These are phyloP conservation scores for Strobilomyces echinocephalus DNA, from an alignment of 768 basidiomycete species.

Conservation along the genomic window DNA sequence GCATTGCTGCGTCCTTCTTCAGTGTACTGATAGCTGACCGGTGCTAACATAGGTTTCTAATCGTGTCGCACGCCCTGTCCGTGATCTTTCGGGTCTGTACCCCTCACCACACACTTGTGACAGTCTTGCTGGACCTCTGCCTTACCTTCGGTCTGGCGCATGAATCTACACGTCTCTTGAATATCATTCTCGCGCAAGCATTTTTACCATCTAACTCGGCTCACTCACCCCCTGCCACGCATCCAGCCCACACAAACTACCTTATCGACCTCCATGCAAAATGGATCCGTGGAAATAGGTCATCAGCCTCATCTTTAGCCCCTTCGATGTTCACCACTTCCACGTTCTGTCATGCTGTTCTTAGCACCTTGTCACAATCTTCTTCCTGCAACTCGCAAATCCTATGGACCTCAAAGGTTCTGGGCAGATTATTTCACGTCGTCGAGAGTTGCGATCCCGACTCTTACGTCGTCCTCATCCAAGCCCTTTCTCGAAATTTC, in stretches of 20 bases:
- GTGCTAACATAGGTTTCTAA: constrained; percentile 35
- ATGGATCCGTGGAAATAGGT: constrained; percentile 31
- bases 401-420: constrained; percentile 42
- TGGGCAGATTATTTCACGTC: constrained; percentile 33
- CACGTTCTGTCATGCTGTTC: constrained; percentile 23
- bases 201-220: constrained; percentile 25
- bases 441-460: constrained; percentile 30
- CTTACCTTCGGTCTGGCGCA: constrained; percentile 38
- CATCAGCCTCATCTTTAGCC: not conserved
- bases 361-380: constrained; percentile 14
- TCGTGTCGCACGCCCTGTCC: constrained; percentile 50
- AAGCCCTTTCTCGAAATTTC: constrained; percentile 26
- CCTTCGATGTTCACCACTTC: constrained; percentile 24
- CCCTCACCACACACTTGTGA: constrained; percentile 46
- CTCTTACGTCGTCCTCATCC: constrained; percentile 31
- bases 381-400: constrained; percentile 30
- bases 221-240: constrained; percentile 33
- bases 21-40: constrained; percentile 10
- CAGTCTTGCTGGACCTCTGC: constrained; percentile 47
- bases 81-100: constrained; percentile 43
- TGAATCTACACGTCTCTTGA: constrained; percentile 43
- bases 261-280: constrained; percentile 40
- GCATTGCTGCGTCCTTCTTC: constrained; percentile 29
- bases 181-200: constrained; percentile 37
- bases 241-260: constrained; percentile 44